phyloP scores from a whole-genome alignment of 1,284 basidiomycete genomes.

The Peniophora sp. region DNA sequence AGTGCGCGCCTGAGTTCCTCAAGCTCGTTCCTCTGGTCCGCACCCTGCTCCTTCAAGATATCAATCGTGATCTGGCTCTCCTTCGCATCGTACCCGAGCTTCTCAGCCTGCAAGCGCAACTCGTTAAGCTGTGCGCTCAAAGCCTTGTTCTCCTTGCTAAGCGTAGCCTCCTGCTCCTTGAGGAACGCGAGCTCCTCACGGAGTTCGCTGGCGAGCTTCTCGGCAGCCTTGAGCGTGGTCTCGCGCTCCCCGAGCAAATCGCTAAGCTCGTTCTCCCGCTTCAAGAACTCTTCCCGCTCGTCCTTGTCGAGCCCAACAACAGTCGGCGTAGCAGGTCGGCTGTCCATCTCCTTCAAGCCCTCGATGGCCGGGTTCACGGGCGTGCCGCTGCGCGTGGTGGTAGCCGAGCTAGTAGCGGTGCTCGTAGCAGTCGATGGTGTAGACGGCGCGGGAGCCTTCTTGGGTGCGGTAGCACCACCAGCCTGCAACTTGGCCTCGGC shows the following conservation, averaged over 20 bases:
- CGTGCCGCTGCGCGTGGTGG: conserved; percentile 39
- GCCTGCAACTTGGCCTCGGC: conserved; percentile 43
- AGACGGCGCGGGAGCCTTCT: conserved; percentile 58
- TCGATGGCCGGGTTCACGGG: conserved; percentile 78
- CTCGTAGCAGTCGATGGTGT: conserved; percentile 35
- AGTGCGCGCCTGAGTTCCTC: conserved; percentile 86
- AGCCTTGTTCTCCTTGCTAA: conserved; percentile 85
- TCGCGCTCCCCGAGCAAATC: conserved; percentile 93
- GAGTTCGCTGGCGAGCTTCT: conserved; percentile 80
- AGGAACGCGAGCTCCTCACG: conserved; percentile 81
- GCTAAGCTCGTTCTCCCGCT: conserved; percentile 93
- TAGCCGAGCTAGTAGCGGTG: conserved; percentile 41
- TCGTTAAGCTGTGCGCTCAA: conserved; percentile 91
- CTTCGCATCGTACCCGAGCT: conserved; percentile 93
- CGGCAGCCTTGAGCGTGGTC: conserved; percentile 63
- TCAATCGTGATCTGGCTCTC: conserved; percentile 94
- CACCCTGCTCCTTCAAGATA: conserved; percentile 92
- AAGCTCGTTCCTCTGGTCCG: conserved; percentile 81
- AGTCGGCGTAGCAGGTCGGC: conserved; percentile 81
- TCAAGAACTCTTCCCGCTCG: conserved; percentile 95
- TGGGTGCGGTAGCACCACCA: conserved; percentile 36
- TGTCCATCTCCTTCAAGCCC: conserved; percentile 68
- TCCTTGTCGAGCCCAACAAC: conserved; percentile 87
- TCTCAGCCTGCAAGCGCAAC: conserved; percentile 84
- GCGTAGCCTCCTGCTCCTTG: conserved; percentile 81